Conservation (phyloP, 495 filamentous ascomycete species). For the Hyaloscypha variabilis region DNA sequence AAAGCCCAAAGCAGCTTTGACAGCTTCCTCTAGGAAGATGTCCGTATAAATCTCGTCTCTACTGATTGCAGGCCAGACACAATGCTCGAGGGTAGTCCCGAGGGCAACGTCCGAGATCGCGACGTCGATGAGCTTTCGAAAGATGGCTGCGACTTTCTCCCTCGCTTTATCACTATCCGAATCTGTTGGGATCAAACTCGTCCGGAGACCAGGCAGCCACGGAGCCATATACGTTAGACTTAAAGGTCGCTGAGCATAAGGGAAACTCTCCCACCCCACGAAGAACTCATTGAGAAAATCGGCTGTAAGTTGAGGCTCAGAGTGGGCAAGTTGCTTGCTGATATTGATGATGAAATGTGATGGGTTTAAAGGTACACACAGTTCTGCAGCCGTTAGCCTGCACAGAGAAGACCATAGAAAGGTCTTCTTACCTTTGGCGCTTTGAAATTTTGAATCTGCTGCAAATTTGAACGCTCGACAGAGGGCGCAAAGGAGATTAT, state of each 20-base stretch:
- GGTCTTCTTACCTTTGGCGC: conserved; percentile 50
- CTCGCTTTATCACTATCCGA: conserved; percentile 60
- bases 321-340: conserved; percentile 59
- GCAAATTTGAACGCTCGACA: conserved; percentile 67
- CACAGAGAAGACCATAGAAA: not conserved
- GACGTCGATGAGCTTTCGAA: conserved; percentile 65
- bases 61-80: conserved; percentile 62
- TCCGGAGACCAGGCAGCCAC: conserved; percentile 61
- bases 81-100: conserved; percentile 59
- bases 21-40: conserved; percentile 64
- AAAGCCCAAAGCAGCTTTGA: conserved; percentile 58
- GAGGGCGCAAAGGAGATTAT: conserved; percentile 63
- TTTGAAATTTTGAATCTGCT: conserved; percentile 58
- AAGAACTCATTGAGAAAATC: conserved; percentile 72
- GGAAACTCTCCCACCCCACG: conserved; percentile 67
- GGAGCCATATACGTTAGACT: conserved; percentile 69
- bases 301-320: conserved; percentile 65
- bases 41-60: conserved; percentile 63
- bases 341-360: conserved; percentile 65
- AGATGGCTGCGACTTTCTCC: conserved; percentile 61
- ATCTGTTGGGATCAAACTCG: conserved; percentile 56
- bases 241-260: conserved; percentile 61
- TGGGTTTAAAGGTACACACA: conserved; percentile 59
- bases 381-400: conserved; percentile 36
- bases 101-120: conserved; percentile 57